Base-by-base conservation (phyloP, 352 stramenopile genomes). In the Labyrinthula sp. region DNA sequence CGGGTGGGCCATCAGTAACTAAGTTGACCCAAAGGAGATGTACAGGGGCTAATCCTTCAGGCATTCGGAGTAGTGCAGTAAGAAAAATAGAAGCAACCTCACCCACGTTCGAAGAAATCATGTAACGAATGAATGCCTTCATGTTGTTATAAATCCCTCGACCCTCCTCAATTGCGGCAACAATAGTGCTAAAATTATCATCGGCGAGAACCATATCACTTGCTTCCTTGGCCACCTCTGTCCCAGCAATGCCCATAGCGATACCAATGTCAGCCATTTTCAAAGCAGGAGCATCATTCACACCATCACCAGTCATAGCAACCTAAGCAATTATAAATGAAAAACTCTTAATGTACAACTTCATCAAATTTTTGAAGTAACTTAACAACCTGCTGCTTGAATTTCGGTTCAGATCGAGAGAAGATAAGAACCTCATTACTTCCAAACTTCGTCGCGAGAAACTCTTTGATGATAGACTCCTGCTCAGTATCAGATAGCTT, bases 21-120 rank as follows among this genome's bases (percentile, higher is more conserved):
- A 99, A 68, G 66, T 99, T 99, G n/a, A 98, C 85, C 87, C 87
- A 98, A 8, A 99, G 64, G 8, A 99, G 68, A 63, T 98, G 89
- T 48, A 98, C 89, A 1, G 91, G 82, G 40, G 89, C 95, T 15
- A 99, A 66, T 17, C 81, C 81, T 59, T 96, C 87, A 0, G 89
- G 89, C 22, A 97, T 70, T 28, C 89, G 88, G 22, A 93, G 64
- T 7, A 89, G 66, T 2, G 83, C 82, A 14, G 83, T 87, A 57
- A 97, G 88, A 59, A 99, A 92, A 50, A 99, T 97, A 2, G 86
- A 87, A 26, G 79, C 85, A 26, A 98, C 90, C 65, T 91, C 78
- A 0, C 77, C 72, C 26, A 90, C 82, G 60, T 89, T 90, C 40
- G 73, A 72, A 12, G 78, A 71, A 0, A 94, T 66, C 4, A 79